Percentiles rank a stretch among this genome's conserved stretches.
These are phyloP conservation scores for Atalantia buxifolia DNA, from an alignment of 345 rosid genomes.

Conservation along the genomic window DNA sequence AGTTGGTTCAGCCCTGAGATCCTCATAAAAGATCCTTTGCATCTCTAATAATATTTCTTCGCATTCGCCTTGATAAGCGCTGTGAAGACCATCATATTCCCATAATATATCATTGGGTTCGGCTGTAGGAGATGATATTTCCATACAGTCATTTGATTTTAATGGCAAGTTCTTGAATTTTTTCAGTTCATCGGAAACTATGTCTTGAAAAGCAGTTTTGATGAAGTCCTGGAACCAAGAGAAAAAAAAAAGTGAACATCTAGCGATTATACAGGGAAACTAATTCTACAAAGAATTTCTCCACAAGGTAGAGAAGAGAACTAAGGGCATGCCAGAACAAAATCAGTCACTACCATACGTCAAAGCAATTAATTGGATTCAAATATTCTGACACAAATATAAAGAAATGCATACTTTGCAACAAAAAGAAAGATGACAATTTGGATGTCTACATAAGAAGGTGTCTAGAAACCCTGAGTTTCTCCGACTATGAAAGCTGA, in stretches of 20 bases:
- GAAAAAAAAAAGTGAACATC: background rate
- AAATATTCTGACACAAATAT: background rate
- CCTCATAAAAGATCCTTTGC: slow-evolving; percentile 85
- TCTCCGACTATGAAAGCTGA: background rate
- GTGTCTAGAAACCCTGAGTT: background rate
- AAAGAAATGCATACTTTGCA: background rate
- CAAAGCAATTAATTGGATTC: background rate
- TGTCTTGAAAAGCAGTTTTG: slow-evolving; percentile 57
- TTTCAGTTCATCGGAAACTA: slow-evolving; percentile 68
- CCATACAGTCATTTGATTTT: slow-evolving; percentile 14
- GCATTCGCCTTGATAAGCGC: slow-evolving; percentile 63
- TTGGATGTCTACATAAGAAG: background rate
- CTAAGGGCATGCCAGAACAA: background rate
- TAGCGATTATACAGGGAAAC: background rate
- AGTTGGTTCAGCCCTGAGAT: slow-evolving; percentile 39
- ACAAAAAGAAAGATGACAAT: background rate
- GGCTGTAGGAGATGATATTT: slow-evolving; percentile 3
- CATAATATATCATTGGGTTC: slow-evolving; percentile 56
- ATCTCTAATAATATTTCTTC: slow-evolving; percentile 87
- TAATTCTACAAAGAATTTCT: background rate
- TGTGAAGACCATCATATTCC: slow-evolving; percentile 76
- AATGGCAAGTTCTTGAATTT: slow-evolving; percentile 46
- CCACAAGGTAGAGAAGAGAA: background rate
- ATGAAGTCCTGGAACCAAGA: slow-evolving; percentile 50
- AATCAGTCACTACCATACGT: background rate